A percentile compares a stretch with the other conserved stretches of the same genome.
Evolutionary conservation across 1,284 basidiomycete genomes (phyloP).

Genomic region (Leccinum fallax): DNA sequence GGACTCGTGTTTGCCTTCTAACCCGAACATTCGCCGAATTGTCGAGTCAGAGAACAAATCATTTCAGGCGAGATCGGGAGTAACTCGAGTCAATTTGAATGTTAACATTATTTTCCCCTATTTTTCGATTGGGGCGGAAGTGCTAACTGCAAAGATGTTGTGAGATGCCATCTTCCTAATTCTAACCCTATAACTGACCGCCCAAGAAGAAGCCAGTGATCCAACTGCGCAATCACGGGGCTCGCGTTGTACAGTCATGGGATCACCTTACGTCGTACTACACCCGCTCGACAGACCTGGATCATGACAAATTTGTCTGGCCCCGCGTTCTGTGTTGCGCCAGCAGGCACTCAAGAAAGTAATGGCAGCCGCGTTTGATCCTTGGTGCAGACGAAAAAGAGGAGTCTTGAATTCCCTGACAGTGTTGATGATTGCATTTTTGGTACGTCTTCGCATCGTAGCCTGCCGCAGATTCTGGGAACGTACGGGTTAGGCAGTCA

Average conservation of each 20-base stretch:
- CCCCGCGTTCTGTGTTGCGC: background rate
- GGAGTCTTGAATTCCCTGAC: background rate
- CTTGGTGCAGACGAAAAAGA: background rate
- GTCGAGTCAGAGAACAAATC: background rate
- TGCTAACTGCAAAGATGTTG: background rate
- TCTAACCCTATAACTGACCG: background rate
- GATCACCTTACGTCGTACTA: background rate
- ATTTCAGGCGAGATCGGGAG: background rate
- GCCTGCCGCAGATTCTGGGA: background rate
- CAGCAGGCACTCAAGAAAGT: background rate
- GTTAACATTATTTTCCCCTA: background rate
- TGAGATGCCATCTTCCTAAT: background rate
- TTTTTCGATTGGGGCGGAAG: background rate
- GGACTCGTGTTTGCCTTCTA: constrained; percentile 10
- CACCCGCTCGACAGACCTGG: background rate
- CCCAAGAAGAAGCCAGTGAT: background rate
- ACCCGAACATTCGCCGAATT: constrained; percentile 1
- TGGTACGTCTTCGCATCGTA: background rate
- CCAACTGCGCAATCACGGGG: background rate
- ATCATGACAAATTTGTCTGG: background rate
- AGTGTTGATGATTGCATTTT: background rate
- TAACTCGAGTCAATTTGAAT: background rate
- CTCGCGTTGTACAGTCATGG: background rate
- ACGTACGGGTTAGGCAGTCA: background rate
- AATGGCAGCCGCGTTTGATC: constrained; percentile 3